Evolutionary conservation across 257 asterid species (phyloP).

Genomic region (Ehretia macrophylla): DNA sequence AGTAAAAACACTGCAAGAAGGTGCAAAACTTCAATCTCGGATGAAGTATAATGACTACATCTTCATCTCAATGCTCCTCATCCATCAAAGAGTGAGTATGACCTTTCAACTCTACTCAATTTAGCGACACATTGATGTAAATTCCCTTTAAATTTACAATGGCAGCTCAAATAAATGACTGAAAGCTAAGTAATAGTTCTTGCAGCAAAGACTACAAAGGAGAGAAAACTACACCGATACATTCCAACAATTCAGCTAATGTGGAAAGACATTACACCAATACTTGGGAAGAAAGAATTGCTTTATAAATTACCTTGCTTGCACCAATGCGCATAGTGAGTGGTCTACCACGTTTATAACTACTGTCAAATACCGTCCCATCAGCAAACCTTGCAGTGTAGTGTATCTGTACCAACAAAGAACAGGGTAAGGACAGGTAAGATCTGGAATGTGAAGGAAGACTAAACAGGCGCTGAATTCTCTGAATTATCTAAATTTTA

Average conservation of each 20-base stretch:
- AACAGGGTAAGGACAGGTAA: background rate
- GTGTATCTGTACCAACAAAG: slow-evolving; percentile 49
- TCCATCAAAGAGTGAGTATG: background rate
- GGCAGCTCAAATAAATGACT: background rate
- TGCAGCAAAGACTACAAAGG: too few species aligned
- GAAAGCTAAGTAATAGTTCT: too few species aligned
- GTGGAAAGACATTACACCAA: too few species aligned
- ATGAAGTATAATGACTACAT: too few species aligned
- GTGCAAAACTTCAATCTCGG: too few species aligned
- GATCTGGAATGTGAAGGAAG: background rate
- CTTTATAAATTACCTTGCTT: slow-evolving; percentile 52
- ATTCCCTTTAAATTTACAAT: background rate
- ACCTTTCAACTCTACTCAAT: background rate
- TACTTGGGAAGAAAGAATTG: background rate
- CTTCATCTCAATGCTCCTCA: background rate
- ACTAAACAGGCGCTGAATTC: background rate
- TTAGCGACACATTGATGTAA: background rate
- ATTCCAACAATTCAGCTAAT: too few species aligned
- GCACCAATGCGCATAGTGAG: slow-evolving; percentile 89
- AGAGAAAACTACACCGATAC: too few species aligned
- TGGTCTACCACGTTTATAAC: slow-evolving; percentile 76
- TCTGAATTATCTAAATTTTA: background rate
- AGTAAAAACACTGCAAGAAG: too few species aligned
- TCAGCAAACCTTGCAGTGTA: slow-evolving; percentile 90
- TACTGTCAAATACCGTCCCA: slow-evolving; percentile 80